Evolutionary conservation across 306 rosid species (phyloP).

Genomic region (Begonia peltatifolia): DNA sequence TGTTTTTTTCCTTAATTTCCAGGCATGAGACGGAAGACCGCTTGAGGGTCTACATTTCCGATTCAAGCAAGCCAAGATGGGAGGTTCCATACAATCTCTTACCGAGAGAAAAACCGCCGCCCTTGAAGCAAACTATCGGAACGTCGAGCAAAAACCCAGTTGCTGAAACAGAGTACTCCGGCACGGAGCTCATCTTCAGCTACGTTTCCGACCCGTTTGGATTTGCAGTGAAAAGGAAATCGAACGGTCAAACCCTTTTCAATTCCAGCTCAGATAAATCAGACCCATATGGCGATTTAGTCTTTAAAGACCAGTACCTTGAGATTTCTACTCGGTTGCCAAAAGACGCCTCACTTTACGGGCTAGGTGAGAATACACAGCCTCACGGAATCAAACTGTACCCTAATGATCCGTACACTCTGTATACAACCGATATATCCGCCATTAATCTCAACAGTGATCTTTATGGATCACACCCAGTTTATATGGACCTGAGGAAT

Average conservation of each 20-base stretch:
- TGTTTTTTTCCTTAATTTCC: constrained; percentile 3
- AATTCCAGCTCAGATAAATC: constrained; percentile 34
- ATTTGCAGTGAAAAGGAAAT: constrained; percentile 55
- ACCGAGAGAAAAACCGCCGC: constrained; percentile 64
- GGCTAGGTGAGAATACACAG: constrained; percentile 85
- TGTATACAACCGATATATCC: constrained; percentile 66
- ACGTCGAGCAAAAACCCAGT: constrained; percentile 24
- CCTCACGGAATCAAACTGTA: constrained; percentile 81
- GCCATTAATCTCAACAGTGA: constrained; percentile 85
- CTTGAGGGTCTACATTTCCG: constrained; percentile 80
- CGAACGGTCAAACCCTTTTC: constrained; percentile 65
- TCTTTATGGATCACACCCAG: constrained; percentile 85
- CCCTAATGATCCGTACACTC: constrained; percentile 76
- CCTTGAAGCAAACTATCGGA: constrained; percentile 25
- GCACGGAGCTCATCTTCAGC: constrained; percentile 55
- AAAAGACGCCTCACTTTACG: constrained; percentile 63
- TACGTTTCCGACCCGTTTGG: constrained; percentile 66
- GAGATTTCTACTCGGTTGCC: constrained; percentile 83
- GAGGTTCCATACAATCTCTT: constrained; percentile 80
- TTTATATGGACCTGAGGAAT: constrained; percentile 84
- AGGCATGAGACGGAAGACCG: constrained; percentile 77
- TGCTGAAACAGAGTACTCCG: constrained; percentile 41
- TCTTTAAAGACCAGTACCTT: constrained; percentile 88
- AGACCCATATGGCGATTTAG: constrained; percentile 49
- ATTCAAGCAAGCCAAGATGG: constrained; percentile 71